These are phyloP conservation scores for Buxus sempervirens DNA, from an alignment of 164 flowering plant species.

Conservation along the genomic window DNA sequence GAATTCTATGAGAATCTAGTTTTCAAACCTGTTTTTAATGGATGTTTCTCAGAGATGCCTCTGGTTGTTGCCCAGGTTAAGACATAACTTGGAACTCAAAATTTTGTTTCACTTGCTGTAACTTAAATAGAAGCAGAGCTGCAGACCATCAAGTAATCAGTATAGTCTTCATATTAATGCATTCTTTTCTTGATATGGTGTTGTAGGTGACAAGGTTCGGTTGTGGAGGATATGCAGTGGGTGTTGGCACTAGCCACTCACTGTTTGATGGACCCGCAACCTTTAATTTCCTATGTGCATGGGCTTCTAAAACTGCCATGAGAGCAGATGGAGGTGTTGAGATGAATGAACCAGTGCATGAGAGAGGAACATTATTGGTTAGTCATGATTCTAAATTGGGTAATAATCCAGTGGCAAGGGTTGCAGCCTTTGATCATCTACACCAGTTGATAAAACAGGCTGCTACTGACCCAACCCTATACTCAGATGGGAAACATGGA, in stretches of 20 bases:
- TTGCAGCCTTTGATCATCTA: conserved; percentile 40
- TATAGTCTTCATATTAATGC: background rate
- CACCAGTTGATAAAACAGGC: conserved; percentile 30
- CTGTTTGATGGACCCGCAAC: conserved; percentile 44
- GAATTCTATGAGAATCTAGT: conserved; percentile 41
- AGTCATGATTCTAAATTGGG: background rate
- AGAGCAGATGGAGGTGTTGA: conserved; percentile 9
- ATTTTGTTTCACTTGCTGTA: background rate
- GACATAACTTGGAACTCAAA: background rate
- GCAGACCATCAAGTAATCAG: background rate
- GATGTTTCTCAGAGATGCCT: conserved; percentile 42
- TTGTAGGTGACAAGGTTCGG: conserved; percentile 42
- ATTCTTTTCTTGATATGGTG: conserved; percentile 1
- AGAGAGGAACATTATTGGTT: conserved; percentile 24
- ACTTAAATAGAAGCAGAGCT: background rate
- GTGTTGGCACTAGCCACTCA: conserved; percentile 44
- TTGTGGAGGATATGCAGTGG: conserved; percentile 49
- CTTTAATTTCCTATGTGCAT: conserved; percentile 33
- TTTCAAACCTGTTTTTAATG: conserved; percentile 37
- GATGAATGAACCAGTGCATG: conserved; percentile 33
- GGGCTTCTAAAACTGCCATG: conserved; percentile 33
- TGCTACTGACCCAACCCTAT: background rate
- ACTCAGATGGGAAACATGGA: background rate
- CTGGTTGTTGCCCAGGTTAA: conserved; percentile 54
- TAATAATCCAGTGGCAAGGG: conserved; percentile 10